Evolutionary conservation across 176 grass and related monocot species (phyloP), one percentile per base, ranked within the genome.

Genomic region (Paspalum vaginatum): DNA sequence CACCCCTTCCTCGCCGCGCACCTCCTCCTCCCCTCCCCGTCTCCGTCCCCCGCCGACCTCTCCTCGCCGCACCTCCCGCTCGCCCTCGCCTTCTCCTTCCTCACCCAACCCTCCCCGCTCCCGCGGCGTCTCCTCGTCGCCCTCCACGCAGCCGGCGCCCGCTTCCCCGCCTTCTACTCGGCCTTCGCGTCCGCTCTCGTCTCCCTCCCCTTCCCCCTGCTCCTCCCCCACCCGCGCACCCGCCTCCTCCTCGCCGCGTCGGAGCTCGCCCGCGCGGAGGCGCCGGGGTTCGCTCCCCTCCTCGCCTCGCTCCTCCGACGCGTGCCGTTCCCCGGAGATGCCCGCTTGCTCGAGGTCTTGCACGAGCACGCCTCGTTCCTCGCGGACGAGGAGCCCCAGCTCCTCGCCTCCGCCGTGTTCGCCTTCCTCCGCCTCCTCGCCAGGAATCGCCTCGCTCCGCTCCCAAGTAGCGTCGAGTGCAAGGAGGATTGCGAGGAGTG

Each of bases 41-140:
- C 87, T 2, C 68, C 76, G 3, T 85, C 84, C 65, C 86, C 84
- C 7, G 78, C 88, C 45, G 57, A 83, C 7, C 77, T 94, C 68
- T 71, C 93, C 40, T 95, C 91, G 66, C 80, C 74, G 3, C 90
- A 87, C 39, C 84, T 93, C 7, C 91, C 83, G 32, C 78, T 50
- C 49, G 90, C 88, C 42, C 77, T 95, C 47, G 88, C 87, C 59
- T 95, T 91, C 66, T 79, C 87, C 79, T 65, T 95, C 70, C 88
- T 95, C 65, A 75, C 88, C 10, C 14, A 85, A 8, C 81, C 89
- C 6, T 81, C 82, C 54, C 56, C 76, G 16, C 53, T 66, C 49
- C 70, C 80, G 38, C 81, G 76, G 22, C 48, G 9, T 27, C 71
- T 87, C 71, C 85, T 87, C 40, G 71, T 85, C 40, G 13, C 78